These are phyloP conservation scores for Rhizomucor miehei DNA, from an alignment of 371 early-diverging fungal genomes.

Conservation along the genomic window DNA sequence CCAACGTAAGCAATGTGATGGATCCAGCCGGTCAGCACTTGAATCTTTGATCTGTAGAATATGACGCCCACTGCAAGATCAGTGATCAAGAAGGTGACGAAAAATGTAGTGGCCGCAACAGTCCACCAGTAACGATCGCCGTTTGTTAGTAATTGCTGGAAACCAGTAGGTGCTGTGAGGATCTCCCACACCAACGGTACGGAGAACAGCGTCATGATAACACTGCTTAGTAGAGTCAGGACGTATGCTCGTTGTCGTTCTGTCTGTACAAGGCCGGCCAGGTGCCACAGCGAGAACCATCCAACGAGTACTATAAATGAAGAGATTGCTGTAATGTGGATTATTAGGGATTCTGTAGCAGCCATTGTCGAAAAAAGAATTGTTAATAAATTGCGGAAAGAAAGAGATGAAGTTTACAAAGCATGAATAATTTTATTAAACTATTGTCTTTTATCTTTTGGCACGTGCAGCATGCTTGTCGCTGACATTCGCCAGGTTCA, in stretches of 20 bases:
- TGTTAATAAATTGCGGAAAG: too few relatives aligned
- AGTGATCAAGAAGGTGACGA: conserved; percentile 41
- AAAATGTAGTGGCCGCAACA: conserved; percentile 26
- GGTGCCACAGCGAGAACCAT: conserved; percentile 15
- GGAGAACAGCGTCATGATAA: conserved; percentile 22
- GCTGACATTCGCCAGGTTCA: too few relatives aligned
- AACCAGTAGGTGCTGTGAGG: conserved; percentile 9
- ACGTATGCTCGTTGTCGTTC: conserved; percentile 36
- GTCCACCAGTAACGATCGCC: conserved; percentile 17
- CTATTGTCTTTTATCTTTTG: too few relatives aligned
- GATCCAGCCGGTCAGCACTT: conserved; percentile 52
- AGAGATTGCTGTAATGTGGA: not conserved
- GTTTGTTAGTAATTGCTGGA: conserved; percentile 13
- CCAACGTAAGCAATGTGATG: conserved; percentile 50
- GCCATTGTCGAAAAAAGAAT: too few relatives aligned
- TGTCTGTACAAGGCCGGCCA: conserved; percentile 8
- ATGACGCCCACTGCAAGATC: conserved; percentile 45
- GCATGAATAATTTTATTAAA: too few relatives aligned
- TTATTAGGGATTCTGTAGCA: not conserved
- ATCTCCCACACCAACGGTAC: conserved; percentile 26
- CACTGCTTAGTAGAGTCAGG: conserved; percentile 32
- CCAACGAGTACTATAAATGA: conserved; percentile 12
- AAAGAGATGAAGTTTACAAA: too few relatives aligned
- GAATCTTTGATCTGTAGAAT: conserved; percentile 45
- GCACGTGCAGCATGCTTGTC: too few relatives aligned